Evolutionary conservation across 208 protist species (phyloP).

Genomic region (Leishmania martiniquensis): DNA sequence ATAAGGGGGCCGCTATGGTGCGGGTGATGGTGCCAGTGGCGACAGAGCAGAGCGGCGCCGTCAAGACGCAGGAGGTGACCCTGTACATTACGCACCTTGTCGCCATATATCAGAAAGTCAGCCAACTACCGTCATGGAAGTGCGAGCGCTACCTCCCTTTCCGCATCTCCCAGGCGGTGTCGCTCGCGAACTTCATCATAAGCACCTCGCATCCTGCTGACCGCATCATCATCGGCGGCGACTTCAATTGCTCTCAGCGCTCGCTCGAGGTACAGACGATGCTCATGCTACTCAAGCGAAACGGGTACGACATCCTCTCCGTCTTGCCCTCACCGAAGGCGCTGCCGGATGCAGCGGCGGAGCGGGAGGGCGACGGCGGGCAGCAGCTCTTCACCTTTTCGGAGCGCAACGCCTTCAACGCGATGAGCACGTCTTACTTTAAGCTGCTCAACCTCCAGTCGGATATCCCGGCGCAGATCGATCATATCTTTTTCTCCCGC

Average conservation of each 20-base stretch:
- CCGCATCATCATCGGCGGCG: conserved; percentile 79
- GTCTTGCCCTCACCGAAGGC: conserved; percentile 52
- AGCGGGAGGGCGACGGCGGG: conserved; percentile 23
- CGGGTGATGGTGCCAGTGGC: conserved; percentile 64
- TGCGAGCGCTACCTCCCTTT: conserved; percentile 80
- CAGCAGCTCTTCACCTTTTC: conserved; percentile 70
- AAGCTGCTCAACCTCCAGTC: conserved; percentile 73
- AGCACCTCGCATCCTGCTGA: conserved; percentile 73
- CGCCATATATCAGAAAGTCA: conserved; percentile 76
- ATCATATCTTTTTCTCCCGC: conserved; percentile 81
- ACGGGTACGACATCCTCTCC: conserved; percentile 72
- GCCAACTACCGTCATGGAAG: conserved; percentile 57
- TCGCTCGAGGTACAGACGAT: conserved; percentile 86
- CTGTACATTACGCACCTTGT: conserved; percentile 88
- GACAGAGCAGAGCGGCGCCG: conserved; percentile 13
- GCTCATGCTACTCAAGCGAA: conserved; percentile 68
- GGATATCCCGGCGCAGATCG: conserved; percentile 83
- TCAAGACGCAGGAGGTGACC: conserved; percentile 48
- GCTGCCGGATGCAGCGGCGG: conserved; percentile 27
- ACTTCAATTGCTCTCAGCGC: conserved; percentile 84
- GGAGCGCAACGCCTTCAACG: conserved; percentile 76
- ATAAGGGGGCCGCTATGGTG: conserved; percentile 82
- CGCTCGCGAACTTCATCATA: conserved; percentile 74
- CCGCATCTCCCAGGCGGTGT: conserved; percentile 82
- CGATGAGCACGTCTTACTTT: conserved; percentile 76